Conservation (phyloP, 139 green algal genomes). For the Raphidocelis subcapitata region DNA sequence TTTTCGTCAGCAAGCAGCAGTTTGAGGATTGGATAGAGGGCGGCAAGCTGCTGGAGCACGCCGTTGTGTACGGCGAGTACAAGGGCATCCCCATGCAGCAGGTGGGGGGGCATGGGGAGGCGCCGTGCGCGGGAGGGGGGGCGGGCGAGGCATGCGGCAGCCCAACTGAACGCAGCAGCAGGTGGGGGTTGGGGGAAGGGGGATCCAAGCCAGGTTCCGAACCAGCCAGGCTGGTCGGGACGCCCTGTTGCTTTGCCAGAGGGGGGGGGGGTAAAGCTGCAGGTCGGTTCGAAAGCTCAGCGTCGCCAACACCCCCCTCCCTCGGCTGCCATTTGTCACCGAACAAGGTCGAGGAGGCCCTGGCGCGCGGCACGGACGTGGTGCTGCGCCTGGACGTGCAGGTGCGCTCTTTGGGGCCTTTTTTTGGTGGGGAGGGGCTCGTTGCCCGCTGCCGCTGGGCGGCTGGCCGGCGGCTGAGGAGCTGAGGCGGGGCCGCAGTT, state of each 20-base stretch:
- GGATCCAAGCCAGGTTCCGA: background rate
- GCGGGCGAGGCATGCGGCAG: background rate
- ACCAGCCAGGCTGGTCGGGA: too few relatives aligned
- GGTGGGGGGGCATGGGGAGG: constrained; percentile 15
- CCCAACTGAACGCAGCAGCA: background rate
- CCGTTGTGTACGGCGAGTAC: constrained; percentile 96
- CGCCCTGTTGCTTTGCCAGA: too few relatives aligned
- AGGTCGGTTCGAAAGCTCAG: too few relatives aligned
- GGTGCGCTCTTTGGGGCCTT: constrained; percentile 4
- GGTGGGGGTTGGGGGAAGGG: background rate
- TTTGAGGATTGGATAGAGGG: constrained; percentile 89
- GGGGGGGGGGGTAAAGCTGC: too few relatives aligned
- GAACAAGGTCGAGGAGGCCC: constrained; percentile 63
- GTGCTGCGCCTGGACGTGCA: constrained; percentile 94
- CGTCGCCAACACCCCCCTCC: too few relatives aligned
- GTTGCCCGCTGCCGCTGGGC: too few relatives aligned
- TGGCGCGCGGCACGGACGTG: constrained; percentile 80
- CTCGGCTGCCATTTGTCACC: background rate
- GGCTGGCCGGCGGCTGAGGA: too few relatives aligned
- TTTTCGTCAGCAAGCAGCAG: constrained; percentile 80
- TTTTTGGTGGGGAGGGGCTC: too few relatives aligned
- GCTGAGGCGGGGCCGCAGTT: too few relatives aligned
- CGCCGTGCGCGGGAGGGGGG: background rate
- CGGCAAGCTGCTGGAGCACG: constrained; percentile 89
- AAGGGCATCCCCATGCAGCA: constrained; percentile 89